Evolutionary conservation across 257 asterid genomes (phyloP).

Genomic region (Jaltomata sinuosa): DNA sequence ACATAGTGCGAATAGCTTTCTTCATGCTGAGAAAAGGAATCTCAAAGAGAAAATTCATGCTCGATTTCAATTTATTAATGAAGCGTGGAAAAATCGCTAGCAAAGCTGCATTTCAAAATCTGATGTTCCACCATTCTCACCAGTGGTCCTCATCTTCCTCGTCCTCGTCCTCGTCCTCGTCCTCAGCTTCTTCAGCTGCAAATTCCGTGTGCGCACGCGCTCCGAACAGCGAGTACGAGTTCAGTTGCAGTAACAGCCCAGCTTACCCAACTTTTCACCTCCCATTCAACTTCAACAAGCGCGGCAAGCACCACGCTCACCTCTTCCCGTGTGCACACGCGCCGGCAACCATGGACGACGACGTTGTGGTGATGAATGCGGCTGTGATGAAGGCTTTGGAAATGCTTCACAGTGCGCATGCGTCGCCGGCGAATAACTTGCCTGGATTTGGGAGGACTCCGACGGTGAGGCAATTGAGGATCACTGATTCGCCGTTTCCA

Average conservation of each 20-base stretch:
- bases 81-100: slow-evolving; percentile 84
- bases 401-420: slow-evolving; percentile 28
- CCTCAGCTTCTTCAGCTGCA: slow-evolving; percentile 16
- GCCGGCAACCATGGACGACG: slow-evolving; percentile 16
- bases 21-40: slow-evolving; percentile 72
- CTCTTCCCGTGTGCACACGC: slow-evolving; percentile 9
- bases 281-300: slow-evolving; percentile 39
- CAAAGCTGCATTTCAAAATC: slow-evolving; percentile 57
- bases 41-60: slow-evolving; percentile 47
- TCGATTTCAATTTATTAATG: slow-evolving; percentile 55
- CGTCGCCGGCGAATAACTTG: slow-evolving; percentile 46
- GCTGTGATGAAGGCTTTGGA: slow-evolving; percentile 30
- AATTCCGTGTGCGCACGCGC: slow-evolving; percentile 7
- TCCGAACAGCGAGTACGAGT: slow-evolving; percentile 45
- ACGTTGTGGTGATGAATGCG: slow-evolving; percentile 17
- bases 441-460: slow-evolving; percentile 72
- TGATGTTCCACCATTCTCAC: slow-evolving; percentile 57
- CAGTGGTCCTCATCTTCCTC: slow-evolving; percentile 15
- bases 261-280: slow-evolving; percentile 26
- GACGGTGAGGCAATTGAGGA: slow-evolving; percentile 64
- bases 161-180: slow-evolving; percentile 9
- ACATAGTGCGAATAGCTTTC: slow-evolving; percentile 35
- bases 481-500: slow-evolving; percentile 66
- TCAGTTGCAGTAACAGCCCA: slow-evolving; percentile 79
- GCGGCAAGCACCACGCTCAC: slow-evolving; percentile 23